Conservation (phyloP, 2,329 filamentous ascomycete genomes). For the Aschersonia sp. region DNA sequence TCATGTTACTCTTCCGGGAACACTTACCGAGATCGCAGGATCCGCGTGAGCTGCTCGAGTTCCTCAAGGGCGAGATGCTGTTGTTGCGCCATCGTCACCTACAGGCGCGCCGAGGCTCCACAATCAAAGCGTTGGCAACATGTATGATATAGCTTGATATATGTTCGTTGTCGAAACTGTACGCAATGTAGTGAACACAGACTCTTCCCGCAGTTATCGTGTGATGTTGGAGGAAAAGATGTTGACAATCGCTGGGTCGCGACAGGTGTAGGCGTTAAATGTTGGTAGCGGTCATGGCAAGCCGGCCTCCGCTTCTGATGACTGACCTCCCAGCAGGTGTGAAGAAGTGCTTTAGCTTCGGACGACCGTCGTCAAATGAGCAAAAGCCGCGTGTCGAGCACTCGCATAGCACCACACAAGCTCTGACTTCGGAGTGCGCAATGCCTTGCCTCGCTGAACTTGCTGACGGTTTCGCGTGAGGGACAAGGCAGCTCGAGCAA, state of each 20-base stretch:
- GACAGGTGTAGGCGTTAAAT: neutral
- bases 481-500: too few species aligned
- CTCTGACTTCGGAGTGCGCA: too few species aligned
- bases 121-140: slow-evolving; percentile 10
- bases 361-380: too few species aligned
- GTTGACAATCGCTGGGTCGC: neutral
- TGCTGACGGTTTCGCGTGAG: too few species aligned
- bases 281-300: too few species aligned
- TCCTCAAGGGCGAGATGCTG: slow-evolving; percentile 39
- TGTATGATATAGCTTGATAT: slow-evolving; percentile 4
- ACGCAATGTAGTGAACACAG: neutral
- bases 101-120: slow-evolving; percentile 9
- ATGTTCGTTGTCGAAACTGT: neutral
- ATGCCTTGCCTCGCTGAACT: too few species aligned
- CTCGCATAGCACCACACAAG: too few species aligned
- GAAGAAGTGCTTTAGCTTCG: too few species aligned
- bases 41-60: slow-evolving; percentile 38
- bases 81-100: slow-evolving; percentile 26
- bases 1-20: neutral
- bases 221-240: neutral
- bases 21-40: slow-evolving; percentile 39
- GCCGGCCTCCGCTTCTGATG: too few species aligned
- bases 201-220: neutral
- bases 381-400: too few species aligned
- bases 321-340: too few species aligned